Evolutionary conservation across 2,329 filamentous ascomycete genomes (phyloP), one percentile per base, ranked within the genome.

Genomic region (Lizonia empirigonia): DNA sequence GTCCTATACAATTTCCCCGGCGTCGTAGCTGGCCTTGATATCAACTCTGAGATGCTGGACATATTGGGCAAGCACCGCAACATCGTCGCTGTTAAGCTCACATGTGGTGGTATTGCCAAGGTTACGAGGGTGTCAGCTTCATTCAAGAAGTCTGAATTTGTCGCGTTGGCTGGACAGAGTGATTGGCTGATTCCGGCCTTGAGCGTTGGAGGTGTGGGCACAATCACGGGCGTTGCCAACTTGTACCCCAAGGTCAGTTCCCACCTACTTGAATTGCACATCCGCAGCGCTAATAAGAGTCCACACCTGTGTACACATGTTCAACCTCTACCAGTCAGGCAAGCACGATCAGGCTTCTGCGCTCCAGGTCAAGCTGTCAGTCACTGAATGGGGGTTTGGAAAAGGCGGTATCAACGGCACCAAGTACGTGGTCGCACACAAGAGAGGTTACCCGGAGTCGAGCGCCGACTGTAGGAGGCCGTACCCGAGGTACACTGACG

Each of bases 141-240:
- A 4, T 76, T 74, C 51, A 62, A 67, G 23, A 64, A 70, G 42
- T 65, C 63, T 8, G 59, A 71, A 16, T 77, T 78, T 44, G 69
- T 65, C 19, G 72, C 73, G 3, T 59, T 77, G 7, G 72, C 74
- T 24, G 76, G 76, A 4, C 75, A 77, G 65, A 72, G 74, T 59
- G 72, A 77, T 56, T 76, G 74, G 72, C 52, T 77, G 19, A 74
- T 88, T 39, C 83, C 82, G 2, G 83, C 82, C 0, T 68, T 88
- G 26, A 78, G 78, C 1, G 80, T 81, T 6, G 85, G 85, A 13
- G 82, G 80, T 23, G 78, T 80, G 2, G 85, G 85, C 8, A 83
- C 80, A 57, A 83, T 88, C 40, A 82, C 84, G 0, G 85, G 83
- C 3, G 82, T 87, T 55, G 85, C 78, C 20, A 87, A 88, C 56